A percentile compares a stretch with the other conserved stretches of the same genome.
Conservation (phyloP, 441 rosid genomes). For the Corymbia citriodora region DNA sequence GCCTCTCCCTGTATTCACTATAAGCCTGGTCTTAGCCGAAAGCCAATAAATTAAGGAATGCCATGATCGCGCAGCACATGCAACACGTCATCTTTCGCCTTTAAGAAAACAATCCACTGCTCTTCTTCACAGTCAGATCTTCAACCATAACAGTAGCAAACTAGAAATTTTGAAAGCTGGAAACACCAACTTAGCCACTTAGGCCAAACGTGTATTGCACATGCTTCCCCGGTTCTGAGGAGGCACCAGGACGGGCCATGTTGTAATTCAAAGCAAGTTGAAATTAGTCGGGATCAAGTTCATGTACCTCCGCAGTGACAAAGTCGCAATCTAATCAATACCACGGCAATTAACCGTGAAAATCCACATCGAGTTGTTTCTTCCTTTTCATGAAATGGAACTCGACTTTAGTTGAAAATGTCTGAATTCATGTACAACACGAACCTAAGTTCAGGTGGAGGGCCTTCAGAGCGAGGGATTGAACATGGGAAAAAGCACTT, state of each 20-base stretch:
- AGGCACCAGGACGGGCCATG: conserved; percentile 74
- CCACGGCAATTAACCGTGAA: not conserved
- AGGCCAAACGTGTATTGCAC: conserved; percentile 77
- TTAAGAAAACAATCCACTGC: not conserved
- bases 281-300: not conserved
- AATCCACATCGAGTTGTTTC: not conserved
- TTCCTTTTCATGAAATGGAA: not conserved
- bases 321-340: not conserved
- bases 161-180: not conserved
- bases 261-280: conserved; percentile 26
- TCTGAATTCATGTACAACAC: not conserved
- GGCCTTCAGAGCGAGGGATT: not conserved
- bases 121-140: not conserved
- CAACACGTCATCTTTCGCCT: not conserved
- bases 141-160: not conserved
- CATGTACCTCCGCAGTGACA: not conserved
- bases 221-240: conserved; percentile 78
- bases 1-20: not conserved
- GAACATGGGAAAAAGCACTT: not conserved
- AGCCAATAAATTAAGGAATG: not conserved
- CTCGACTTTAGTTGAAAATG: not conserved
- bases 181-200: conserved; percentile 34
- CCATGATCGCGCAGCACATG: not conserved
- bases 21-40: not conserved
- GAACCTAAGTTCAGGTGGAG: not conserved